Base-by-base conservation (phyloP, 345 rosid species). In the Lepidium sativum region DNA sequence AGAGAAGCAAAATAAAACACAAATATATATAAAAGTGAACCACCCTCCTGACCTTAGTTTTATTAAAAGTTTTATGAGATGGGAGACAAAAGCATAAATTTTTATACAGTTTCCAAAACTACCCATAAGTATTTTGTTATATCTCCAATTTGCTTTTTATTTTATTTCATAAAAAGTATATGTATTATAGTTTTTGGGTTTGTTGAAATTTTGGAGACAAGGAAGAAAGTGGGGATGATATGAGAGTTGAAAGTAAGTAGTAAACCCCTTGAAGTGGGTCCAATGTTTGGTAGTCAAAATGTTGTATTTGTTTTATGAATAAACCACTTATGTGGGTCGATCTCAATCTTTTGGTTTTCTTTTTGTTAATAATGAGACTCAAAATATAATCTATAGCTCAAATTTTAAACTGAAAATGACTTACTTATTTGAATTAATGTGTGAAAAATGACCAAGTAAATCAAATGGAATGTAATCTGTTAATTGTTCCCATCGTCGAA, bases 1-100 rank as follows among this genome's bases (percentile, higher is more conserved):
- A 67, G 68, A 60, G 57, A 73, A 73, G 47, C 58, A 51, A 67
- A 73, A 73, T 73, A 52, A 58, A 52, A 54, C 6, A 49, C 71
- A 71, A 71, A 55, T 63, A 65, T 72, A 72, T 51, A 25, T 25
- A 25, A 65, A 58, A 49, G 55, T 57, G 71, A 58, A 72, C 67
- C 55, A 72, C 71, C 71, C 55, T 65, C 71, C 40, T 65, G 67
- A 41, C 71, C 55, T 50, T 58, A 35, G 52, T 63, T 71, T 63
- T 52, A 71, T 71, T 54, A 62, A 35, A 70, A 54, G 42, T 62
- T 63, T 71, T 41, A 65, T 50, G 76, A 58, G 71, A 58, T 65
- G 70, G 67, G 76, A 32, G 71, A 65, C 76, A 72, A 72, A 58
- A 50, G n/a, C 23, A 72, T 72, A 50, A 57, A 41, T 65, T 32